Percentiles rank a stretch among this genome's conserved stretches.
phyloP scores from a whole-genome alignment of 2,329 filamentous ascomycete species.

The Talaromyces sp. region DNA sequence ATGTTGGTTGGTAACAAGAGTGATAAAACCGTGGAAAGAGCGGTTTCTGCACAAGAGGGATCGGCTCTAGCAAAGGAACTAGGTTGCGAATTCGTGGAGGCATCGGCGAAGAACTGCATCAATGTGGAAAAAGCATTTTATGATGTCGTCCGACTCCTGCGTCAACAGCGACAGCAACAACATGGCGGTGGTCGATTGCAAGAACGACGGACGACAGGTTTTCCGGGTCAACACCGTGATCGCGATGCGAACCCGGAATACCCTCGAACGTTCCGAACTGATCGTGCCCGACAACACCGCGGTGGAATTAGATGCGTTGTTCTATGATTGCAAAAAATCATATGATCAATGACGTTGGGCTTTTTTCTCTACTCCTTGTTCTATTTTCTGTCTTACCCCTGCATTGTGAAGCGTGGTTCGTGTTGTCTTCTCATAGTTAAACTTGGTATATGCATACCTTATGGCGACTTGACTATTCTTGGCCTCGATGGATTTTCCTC shows the following conservation, averaged over 20 bases:
- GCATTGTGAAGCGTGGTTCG: constrained; percentile 18
- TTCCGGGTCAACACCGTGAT: constrained; percentile 34
- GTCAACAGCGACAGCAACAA: constrained; percentile 68
- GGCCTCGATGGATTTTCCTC: neutral
- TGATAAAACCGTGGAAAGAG: constrained; percentile 90
- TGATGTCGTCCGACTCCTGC: constrained; percentile 87
- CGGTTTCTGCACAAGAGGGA: constrained; percentile 95
- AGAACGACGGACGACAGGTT: constrained; percentile 37
- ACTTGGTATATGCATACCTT: constrained; percentile 17
- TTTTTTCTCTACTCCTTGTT: constrained; percentile 8
- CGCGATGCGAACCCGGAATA: constrained; percentile 38
- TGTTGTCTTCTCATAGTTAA: constrained; percentile 11
- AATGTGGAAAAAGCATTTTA: constrained; percentile 99
- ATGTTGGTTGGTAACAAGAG: constrained; percentile 99
- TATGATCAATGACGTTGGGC: neutral
- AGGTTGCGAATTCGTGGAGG: constrained; percentile 94
- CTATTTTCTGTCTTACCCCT: constrained; percentile 4
- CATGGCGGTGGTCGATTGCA: constrained; percentile 33
- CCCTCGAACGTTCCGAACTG: constrained; percentile 37
- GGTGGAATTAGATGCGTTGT: constrained; percentile 36
- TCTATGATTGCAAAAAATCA: constrained; percentile 27
- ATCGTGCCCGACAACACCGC: constrained; percentile 36
- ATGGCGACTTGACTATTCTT: constrained; percentile 9
- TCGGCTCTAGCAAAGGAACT: constrained; percentile 86
- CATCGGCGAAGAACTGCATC: constrained; percentile 95